phyloP scores from a whole-genome alignment of 257 asterid genomes.

The Salvia miltiorrhiza region DNA sequence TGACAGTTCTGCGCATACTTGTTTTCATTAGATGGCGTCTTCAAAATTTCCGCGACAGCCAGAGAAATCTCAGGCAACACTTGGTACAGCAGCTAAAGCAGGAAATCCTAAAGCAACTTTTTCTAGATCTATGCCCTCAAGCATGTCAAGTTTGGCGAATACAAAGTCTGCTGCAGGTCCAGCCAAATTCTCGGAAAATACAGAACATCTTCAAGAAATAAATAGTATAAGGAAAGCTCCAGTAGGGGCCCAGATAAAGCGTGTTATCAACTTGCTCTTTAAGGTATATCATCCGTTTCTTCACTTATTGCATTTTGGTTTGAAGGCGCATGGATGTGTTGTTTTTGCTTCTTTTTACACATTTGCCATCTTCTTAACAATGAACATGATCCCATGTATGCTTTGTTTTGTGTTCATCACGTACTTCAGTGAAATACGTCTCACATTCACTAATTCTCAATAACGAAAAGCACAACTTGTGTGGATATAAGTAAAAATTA shows the following conservation, averaged over 20 bases:
- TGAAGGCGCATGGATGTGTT: neutral
- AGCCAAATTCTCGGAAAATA: slow-evolving; percentile 77
- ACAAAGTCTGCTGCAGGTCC: slow-evolving; percentile 55
- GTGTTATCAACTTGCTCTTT: slow-evolving; percentile 75
- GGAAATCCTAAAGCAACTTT: slow-evolving; percentile 40
- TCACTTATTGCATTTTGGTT: slow-evolving; percentile 10
- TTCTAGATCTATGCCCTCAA: slow-evolving; percentile 33
- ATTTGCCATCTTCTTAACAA: neutral
- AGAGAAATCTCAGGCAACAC: slow-evolving; percentile 63
- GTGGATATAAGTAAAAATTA: neutral
- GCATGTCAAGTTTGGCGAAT: slow-evolving; percentile 31
- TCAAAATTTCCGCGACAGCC: slow-evolving; percentile 60
- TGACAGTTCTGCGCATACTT: neutral
- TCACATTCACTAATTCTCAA: neutral
- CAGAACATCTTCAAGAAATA: slow-evolving; percentile 80
- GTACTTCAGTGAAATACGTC: neutral
- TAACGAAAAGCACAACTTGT: neutral
- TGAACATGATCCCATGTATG: too few relatives aligned
- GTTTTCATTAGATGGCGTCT: slow-evolving; percentile 44
- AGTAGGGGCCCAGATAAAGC: slow-evolving; percentile 88
- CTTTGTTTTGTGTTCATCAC: neutral
- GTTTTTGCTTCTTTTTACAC: neutral
- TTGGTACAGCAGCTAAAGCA: slow-evolving; percentile 40
- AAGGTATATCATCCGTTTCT: slow-evolving; percentile 44
- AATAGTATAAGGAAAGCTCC: slow-evolving; percentile 94